Evolutionary conservation across 2,329 filamentous ascomycete species (phyloP).

Genomic region (Alternaria arbusti): DNA sequence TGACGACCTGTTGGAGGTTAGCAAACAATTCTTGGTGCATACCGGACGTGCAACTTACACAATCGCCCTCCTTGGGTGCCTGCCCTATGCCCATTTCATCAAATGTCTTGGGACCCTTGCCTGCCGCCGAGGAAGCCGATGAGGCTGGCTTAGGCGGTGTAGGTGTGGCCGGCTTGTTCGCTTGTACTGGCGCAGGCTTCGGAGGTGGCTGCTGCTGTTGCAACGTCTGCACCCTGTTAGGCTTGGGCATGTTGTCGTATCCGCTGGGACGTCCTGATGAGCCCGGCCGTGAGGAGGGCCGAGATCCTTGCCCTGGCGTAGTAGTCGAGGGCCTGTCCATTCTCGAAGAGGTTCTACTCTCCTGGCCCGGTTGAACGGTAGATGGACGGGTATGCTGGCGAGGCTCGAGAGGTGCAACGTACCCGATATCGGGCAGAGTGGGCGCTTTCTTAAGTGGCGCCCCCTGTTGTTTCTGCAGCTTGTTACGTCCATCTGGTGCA

Average conservation of each 20-base stretch:
- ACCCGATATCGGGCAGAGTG: slow-evolving; percentile 47
- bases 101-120: slow-evolving; percentile 90
- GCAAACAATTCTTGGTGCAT: not conserved
- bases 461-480: slow-evolving; percentile 49
- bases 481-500: slow-evolving; percentile 53
- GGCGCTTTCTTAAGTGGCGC: slow-evolving; percentile 39
- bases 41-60: slow-evolving; percentile 64
- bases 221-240: slow-evolving; percentile 29
- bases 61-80: slow-evolving; percentile 84
- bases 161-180: slow-evolving; percentile 29
- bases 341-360: slow-evolving; percentile 37
- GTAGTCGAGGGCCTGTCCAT: slow-evolving; percentile 34
- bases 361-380: slow-evolving; percentile 43
- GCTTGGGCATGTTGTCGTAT: slow-evolving; percentile 34
- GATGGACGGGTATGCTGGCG: slow-evolving; percentile 46
- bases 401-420: slow-evolving; percentile 44
- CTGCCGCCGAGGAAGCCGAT: slow-evolving; percentile 50
- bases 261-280: slow-evolving; percentile 39
- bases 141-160: slow-evolving; percentile 39
- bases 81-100: slow-evolving; percentile 97
- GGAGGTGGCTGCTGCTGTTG: slow-evolving; percentile 27
- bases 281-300: slow-evolving; percentile 31
- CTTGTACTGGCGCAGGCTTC: slow-evolving; percentile 23
- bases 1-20: slow-evolving; percentile 33
- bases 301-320: slow-evolving; percentile 22